Evolutionary conservation across 2,329 filamentous ascomycete species (phyloP), one percentile per base, ranked within the genome.

Genomic region (Rutstroemia sp.): DNA sequence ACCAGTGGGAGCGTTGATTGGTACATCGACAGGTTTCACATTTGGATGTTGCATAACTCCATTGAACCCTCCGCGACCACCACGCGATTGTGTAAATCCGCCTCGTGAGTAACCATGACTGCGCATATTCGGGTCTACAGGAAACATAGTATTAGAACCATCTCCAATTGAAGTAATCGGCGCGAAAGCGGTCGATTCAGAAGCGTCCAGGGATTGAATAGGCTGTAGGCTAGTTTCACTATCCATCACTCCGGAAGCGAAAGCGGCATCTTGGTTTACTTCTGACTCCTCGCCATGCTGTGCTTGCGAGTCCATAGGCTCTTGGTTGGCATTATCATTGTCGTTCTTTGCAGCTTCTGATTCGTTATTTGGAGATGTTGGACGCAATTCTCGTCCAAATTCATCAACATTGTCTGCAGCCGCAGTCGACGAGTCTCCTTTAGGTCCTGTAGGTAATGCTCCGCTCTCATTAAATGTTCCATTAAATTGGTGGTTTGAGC

Each of bases 1-100:
- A 9, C 92, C 94, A 54, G 88, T 95, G 27, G 94, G 94, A 27
- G 94, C 94, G 73, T 79, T 89, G 73, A 84, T 71, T 46, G 83
- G 83, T 51, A 78, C 73, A 56, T 72, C 71, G 60, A 69, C 58
- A 39, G 65, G 57, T 64, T 68, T 69, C 48, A 69, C 60, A 62
- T 63, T 61, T 41, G 65, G 62, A 47, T 65, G 66, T 62, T 56
- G 54, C 48, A 56, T 56, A n/a, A 70, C 66, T 37, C 64, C 61
- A 57, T 70, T 72, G 57, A 73, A 74, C 39, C 73, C 72, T 55
- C 71, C 63, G 64, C 70, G 61, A 60, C 70, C 70, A 60, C 70
- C 70, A 59, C 61, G 63, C 48, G 60, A 59, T 60, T 65, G 59
- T 45, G 38, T 30, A 47, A 38, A 56, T 39, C 54, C 54, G 27